These are phyloP conservation scores for Pseudognaphalium luteoalbum DNA, from an alignment of 129 eudicot genomes.

Conservation along the genomic window DNA sequence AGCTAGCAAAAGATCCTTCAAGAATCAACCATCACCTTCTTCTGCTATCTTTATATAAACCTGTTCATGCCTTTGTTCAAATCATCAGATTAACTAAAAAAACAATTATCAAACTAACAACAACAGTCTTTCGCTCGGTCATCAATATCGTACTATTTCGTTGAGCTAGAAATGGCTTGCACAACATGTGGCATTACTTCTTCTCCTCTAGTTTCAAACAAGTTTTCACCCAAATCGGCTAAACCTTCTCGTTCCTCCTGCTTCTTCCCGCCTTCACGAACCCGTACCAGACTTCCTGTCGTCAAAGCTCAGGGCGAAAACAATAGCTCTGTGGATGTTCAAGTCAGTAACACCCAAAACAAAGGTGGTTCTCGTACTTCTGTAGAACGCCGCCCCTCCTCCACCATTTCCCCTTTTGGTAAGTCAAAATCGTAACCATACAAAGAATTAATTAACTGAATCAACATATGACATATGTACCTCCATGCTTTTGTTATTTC, in stretches of 20 bases:
- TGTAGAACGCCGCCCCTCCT: conserved; percentile 27
- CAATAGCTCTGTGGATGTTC: conserved; percentile 50
- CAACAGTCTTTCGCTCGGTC: neutral
- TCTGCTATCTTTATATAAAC: conserved; percentile 17
- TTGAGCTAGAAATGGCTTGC: conserved; percentile 28
- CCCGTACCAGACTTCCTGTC: neutral
- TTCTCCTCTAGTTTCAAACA: conserved; percentile 25
- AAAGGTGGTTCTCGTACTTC: conserved; percentile 11
- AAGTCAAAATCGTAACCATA: neutral
- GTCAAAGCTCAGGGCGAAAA: conserved; percentile 54
- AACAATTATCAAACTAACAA: neutral
- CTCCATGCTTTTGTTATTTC: too few species aligned
- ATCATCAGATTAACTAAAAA: neutral
- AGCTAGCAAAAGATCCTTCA: neutral
- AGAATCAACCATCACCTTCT: conserved; percentile 29
- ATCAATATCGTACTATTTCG: neutral
- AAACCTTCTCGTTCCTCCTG: conserved; percentile 40
- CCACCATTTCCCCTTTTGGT: conserved; percentile 40
- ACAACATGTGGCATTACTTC: conserved; percentile 20
- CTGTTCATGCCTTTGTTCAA: neutral
- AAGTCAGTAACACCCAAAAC: conserved; percentile 26
- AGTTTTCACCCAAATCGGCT: conserved; percentile 15
- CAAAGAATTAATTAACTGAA: neutral
- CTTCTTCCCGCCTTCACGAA: conserved; percentile 34
- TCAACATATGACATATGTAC: too few species aligned